Evolutionary conservation across 2,329 filamentous ascomycete genomes (phyloP).

Genomic region (Neopestalotiopsis sp.): DNA sequence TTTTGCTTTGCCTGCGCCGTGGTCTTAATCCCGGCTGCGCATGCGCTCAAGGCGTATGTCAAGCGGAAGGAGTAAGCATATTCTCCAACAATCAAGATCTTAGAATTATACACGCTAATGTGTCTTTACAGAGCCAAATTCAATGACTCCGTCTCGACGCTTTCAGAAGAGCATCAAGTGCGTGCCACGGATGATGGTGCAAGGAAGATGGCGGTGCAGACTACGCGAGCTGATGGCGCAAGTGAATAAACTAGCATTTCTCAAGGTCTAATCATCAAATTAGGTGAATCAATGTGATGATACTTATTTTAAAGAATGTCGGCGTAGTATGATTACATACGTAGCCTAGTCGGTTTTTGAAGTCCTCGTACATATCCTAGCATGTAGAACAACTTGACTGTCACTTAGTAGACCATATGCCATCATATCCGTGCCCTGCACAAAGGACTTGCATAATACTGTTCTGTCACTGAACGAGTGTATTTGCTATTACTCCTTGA

Average conservation of each 20-base stretch:
- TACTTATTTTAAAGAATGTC: no score
- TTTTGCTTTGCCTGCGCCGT: conserved; percentile 16
- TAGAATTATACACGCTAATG: neutral
- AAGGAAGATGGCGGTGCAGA: neutral
- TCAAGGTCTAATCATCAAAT: neutral
- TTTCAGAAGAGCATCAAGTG: neutral
- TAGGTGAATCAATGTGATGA: neutral
- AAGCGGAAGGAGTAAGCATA: conserved; percentile 28
- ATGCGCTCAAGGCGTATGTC: conserved; percentile 27
- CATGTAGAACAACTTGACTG: no score
- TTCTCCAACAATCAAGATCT: neutral
- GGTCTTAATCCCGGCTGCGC: conserved; percentile 25
- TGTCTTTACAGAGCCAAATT: neutral
- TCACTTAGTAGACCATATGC: no score
- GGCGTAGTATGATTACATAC: no score
- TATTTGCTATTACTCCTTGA: no score
- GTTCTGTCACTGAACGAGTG: no score
- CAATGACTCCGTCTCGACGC: neutral
- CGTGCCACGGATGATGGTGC: neutral
- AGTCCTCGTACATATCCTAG: no score
- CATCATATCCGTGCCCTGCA: no score
- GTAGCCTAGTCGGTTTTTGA: no score
- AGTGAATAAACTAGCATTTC: neutral
- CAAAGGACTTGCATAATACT: no score
- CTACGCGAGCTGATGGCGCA: neutral